Percentiles rank a stretch among this genome's conserved stretches.
These are phyloP conservation scores for Diversispora epigaea DNA, from an alignment of 192 early-diverging fungal species.

Conservation along the genomic window DNA sequence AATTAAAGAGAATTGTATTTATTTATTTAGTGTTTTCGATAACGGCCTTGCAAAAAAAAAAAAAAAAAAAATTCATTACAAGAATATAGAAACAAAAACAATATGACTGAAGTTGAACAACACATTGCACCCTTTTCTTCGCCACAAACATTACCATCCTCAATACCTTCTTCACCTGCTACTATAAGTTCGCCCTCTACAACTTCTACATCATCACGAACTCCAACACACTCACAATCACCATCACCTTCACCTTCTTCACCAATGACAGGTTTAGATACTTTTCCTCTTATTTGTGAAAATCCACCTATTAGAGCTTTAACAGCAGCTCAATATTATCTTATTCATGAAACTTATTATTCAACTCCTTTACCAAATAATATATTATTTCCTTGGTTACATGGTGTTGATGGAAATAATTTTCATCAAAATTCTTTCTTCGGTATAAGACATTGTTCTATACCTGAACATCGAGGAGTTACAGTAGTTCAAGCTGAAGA, in stretches of 20 bases:
- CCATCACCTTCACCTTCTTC: conserved; percentile 1
- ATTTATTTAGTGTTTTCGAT: too few relatives aligned
- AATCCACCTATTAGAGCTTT: conserved; percentile 42
- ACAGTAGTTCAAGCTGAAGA: conserved; percentile 43
- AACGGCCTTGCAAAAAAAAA: too few relatives aligned
- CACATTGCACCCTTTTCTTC: too few relatives aligned
- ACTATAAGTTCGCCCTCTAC: too few relatives aligned
- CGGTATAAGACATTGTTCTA: conserved; percentile 38
- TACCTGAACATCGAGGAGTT: conserved; percentile 44
- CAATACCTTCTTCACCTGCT: too few relatives aligned
- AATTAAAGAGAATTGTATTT: too few relatives aligned
- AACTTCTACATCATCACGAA: too few relatives aligned
- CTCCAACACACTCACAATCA: conserved; percentile 15
- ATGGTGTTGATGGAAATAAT: conserved; percentile 55
- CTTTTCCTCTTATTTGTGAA: conserved; percentile 34
- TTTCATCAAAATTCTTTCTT: conserved; percentile 56
- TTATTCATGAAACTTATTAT: conserved; percentile 45
- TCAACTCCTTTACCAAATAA: conserved; percentile 49
- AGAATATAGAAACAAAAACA: too few relatives aligned
- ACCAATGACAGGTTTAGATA: conserved; percentile 11
- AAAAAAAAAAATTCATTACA: too few relatives aligned
- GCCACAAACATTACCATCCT: too few relatives aligned
- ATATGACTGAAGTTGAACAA: too few relatives aligned
- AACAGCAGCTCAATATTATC: conserved; percentile 41
- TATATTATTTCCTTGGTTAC: conserved; percentile 61